A percentile compares a stretch with the other conserved stretches of the same genome.
phyloP scores from a whole-genome alignment of 768 basidiomycete species.

The Lactarius psammicola region DNA sequence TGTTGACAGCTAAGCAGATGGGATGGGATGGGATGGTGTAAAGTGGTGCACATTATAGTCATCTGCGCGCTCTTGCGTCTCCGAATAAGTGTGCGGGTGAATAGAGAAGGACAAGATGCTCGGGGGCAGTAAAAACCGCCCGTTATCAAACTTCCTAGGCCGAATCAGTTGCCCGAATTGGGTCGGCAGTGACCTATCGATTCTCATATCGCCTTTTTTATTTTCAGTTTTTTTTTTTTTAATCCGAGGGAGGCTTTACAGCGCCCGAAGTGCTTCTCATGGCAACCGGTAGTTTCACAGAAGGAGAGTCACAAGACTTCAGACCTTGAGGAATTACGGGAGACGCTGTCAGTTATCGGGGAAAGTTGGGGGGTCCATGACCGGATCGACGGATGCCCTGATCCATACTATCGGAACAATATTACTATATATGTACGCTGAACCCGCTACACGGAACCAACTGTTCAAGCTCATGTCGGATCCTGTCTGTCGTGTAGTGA shows the following conservation, averaged over 20 bases:
- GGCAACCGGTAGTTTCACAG: constrained; percentile 11
- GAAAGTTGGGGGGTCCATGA: neutral
- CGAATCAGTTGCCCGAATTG: constrained; percentile 17
- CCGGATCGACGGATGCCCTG: constrained; percentile 22
- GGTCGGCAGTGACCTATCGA: constrained; percentile 1
- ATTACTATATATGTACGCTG: neutral
- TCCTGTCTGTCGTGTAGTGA: neutral
- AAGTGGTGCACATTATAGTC: neutral
- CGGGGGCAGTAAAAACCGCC: neutral
- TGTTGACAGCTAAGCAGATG: neutral
- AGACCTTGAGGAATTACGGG: neutral
- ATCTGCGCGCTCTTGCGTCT: neutral
- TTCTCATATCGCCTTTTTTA: neutral
- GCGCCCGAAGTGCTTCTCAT: constrained; percentile 11
- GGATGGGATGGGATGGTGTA: neutral
- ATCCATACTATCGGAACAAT: neutral
- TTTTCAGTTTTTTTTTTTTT: neutral
- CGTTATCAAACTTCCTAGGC: constrained; percentile 22
- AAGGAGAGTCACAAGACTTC: constrained; percentile 11
- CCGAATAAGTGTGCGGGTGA: neutral
- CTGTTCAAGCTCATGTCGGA: no score
- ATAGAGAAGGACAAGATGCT: neutral
- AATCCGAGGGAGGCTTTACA: constrained; percentile 1
- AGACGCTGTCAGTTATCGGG: neutral
- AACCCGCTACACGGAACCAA: constrained; percentile 4